These are phyloP conservation scores for Kwoniella sp. DNA, from an alignment of 768 basidiomycete genomes.

Conservation along the genomic window DNA sequence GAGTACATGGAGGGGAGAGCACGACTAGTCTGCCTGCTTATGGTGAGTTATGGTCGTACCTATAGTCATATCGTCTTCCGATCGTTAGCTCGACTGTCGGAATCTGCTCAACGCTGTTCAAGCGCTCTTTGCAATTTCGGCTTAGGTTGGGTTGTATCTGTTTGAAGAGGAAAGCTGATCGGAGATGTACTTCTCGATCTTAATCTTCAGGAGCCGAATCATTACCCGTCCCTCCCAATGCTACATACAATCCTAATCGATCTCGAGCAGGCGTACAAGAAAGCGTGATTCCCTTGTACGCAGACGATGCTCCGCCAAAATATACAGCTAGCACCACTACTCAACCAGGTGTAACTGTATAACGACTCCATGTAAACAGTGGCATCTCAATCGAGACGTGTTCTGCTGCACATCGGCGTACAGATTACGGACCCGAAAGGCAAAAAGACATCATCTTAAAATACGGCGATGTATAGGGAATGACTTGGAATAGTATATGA, in stretches of 20 bases:
- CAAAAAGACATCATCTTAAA: no score
- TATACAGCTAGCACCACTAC: slow-evolving; percentile 4
- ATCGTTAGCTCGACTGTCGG: neutral
- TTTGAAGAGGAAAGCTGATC: no score
- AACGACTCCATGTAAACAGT: no score
- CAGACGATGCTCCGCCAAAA: slow-evolving; percentile 9
- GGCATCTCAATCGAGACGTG: no score
- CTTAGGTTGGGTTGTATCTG: neutral
- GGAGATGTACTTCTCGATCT: no score
- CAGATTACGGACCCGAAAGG: no score
- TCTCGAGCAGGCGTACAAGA: neutral
- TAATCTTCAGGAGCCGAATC: slow-evolving; percentile 6
- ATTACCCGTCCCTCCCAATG: slow-evolving; percentile 11
- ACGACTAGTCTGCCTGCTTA: slow-evolving; percentile 23
- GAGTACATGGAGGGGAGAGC: slow-evolving; percentile 7
- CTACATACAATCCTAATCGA: slow-evolving; percentile 13
- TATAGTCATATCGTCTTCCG: neutral
- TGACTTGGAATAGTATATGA: no score
- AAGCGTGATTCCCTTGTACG: neutral
- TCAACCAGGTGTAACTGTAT: neutral
- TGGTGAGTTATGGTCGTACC: slow-evolving; percentile 12
- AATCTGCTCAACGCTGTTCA: no score
- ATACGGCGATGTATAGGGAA: no score
- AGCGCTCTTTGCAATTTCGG: neutral
- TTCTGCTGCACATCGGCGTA: no score